Evolutionary conservation across 1,284 basidiomycete species (phyloP), one percentile per base, ranked within the genome.

Genomic region (Malassezia nana): DNA sequence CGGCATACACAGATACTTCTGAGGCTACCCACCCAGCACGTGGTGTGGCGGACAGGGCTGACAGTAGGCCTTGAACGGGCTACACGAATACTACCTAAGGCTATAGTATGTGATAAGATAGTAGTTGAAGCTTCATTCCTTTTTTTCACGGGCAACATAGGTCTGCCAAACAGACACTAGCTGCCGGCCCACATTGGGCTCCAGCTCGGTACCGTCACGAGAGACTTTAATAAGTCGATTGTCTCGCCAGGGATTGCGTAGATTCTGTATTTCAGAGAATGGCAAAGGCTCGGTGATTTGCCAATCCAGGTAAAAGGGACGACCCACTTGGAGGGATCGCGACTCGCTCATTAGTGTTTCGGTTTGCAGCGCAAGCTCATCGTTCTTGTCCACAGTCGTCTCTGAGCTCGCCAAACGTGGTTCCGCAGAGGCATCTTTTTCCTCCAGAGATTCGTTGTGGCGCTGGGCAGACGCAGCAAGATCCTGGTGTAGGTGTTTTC

Each of bases 191-290:
- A 89, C 81, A n/a, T 70, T 71, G 1, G 89, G 87, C 74, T 92
- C 89, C 22, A 94, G 75, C 75, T 94, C 89, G 1, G 89, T 92
- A 12, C 89, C 89, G 68, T 94, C 89, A 49, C 89, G 79, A 10
- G 87, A 92, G 9, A 76, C 74, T 78, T 91, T 92, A 59, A 92
- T 82, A 72, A 92, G 88, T 44, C 86, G 79, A 58, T 86, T 86
- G 66, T 88, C 83, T 62, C 92, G 91, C 90, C 89, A 94, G 0
- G 86, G 86, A 67, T 94, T 94, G 33, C 88, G 82, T 48, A 92
- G 75, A 67, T 88, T 84, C 39, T 84, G 80, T 25, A 86, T 86
- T 45, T 81, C 81, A 61, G 79, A 78, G 75, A 94, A 92, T 1
- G 87, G 83, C n/a, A 94, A 74, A 4, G 81, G 79, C 6, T 81